These are phyloP conservation scores for Stereum hirsutum DNA, from an alignment of 1,284 basidiomycete species.

Conservation along the genomic window DNA sequence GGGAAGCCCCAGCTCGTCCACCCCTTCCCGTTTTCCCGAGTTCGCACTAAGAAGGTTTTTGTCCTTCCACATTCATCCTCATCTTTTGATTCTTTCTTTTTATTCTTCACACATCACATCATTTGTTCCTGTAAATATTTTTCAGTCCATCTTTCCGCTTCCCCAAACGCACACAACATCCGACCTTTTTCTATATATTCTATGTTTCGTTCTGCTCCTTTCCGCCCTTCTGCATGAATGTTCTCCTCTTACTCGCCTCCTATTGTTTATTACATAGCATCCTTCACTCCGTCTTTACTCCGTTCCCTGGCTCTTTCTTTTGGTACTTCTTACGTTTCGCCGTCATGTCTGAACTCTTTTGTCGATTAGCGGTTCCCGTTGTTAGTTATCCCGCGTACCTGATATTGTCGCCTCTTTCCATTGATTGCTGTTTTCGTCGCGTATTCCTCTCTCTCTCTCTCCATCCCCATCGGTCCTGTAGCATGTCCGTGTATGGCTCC, in stretches of 20 bases:
- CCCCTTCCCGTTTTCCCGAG: conserved; percentile 28
- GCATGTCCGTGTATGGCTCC: conserved; percentile 29
- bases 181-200: conserved; percentile 15
- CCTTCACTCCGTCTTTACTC: no score
- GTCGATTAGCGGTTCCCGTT: no score
- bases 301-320: no score
- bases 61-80: conserved; percentile 14
- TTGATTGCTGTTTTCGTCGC: conserved; percentile 18
- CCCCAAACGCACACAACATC: no score
- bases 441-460: conserved; percentile 17
- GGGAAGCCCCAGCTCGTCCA: conserved; percentile 28
- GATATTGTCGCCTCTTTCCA: conserved; percentile 13
- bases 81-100: conserved; percentile 12
- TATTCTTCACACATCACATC: conserved; percentile 6
- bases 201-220: conserved; percentile 3
- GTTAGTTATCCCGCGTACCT: no score
- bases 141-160: no score
- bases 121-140: conserved; percentile 7
- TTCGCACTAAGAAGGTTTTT: conserved; percentile 19
- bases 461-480: conserved; percentile 25
- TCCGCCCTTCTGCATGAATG: conserved; percentile 11
- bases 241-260: no score
- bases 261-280: no score
- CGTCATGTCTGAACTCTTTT: no score
- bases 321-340: no score